Base-by-base conservation (phyloP, 139 green algal genomes). In the Limnomonas spitsbergensis region DNA sequence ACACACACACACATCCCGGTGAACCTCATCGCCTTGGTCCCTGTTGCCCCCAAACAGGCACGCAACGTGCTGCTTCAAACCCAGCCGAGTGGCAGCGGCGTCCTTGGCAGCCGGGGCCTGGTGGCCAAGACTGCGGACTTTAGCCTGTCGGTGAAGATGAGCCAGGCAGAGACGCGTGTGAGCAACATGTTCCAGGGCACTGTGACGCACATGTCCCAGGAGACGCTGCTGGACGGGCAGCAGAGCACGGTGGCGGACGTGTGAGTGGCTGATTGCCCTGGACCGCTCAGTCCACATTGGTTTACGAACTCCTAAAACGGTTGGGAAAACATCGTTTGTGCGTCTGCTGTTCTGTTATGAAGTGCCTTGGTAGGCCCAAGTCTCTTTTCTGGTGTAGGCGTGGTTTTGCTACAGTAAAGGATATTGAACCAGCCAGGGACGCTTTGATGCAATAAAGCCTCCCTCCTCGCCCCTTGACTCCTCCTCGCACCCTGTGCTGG, bases 121-220 rank as follows among this genome's bases (percentile, higher is more conserved):
- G 29, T 20, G 4, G 37, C 38, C 38, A 77, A 77, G 29, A 77
- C 88, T 29, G 79, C 80, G 3, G 85, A 90, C 74, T 90, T 90
- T 53, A 83, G 85, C 0, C 72, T 90, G 40, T 81, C 54, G 37
- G 56, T 82, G 42, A 73, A 81, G 36, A 81, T 90, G 40, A 72
- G 82, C n/a, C 54, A 69, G 35, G 32, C 31, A 40, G 69, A 79
- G 38, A 82, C 69, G 34, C 79, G 89, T 76, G 37, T 88, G 26
- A 76, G 40, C 69, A 81, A 78, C 37, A 78, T 77, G 40, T 84
- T 82, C 75, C 82, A 85, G 70, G 88, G 85, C 56, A 92, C 89
- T 0, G 77, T 90, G 4, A 89, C 87, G 26, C 90, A 89, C 79
- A 89, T 89, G 81, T 72, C 80, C 0, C 80, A 81, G 14, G 81